Evolutionary conservation across 768 basidiomycete genomes (phyloP), one percentile per base, ranked within the genome.

Genomic region (Mycena indigotica): DNA sequence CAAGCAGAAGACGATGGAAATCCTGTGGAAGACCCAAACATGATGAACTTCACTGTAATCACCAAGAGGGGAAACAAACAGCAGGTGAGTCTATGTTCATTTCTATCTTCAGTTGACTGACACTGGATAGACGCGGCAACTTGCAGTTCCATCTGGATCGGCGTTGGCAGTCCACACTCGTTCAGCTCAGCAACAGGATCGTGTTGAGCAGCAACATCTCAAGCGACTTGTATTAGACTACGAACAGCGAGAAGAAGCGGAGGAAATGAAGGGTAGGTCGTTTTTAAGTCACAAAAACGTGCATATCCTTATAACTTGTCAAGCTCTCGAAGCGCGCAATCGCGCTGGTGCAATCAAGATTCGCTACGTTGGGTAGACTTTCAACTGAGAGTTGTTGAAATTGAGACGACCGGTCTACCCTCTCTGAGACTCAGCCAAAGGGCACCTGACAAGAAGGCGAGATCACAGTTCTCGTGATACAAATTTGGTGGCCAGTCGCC

Each of bases 121-220:
- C 21, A 38, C 8, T 23, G 8, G 21, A 13, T 44, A 97, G 94
- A 81, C 82, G 21, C 90, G 92, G n/a, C 86, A 92, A 67, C 80
- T 99, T 44, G 88, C 93, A 46, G 86, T 99, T 40, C 97, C 97
- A 10, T 77, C 91, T 6, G 88, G 85, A 63, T 93, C 96, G 6
- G 80, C 93, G 2, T 79, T 99, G 28, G 97, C 96, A 1, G 80
- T 95, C 50, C 93, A 97, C 66, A 95, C 95, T 2, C 86, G 89
- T 28, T 85, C 90, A 2, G 93, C 97, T 40, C 97, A 98, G 67
- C 77, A 92, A 60, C 94, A 95, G 69, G 94, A 95, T 73, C 92
- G 89, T 73, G 93, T 92, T 5, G 97, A 99, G 69, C 96, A 98
- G 65, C 94, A 98, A 71, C 93, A 98, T 60, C 76, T 99, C 64